Evolutionary conservation across 164 flowering plant species (phyloP), one percentile per base, ranked within the genome.

Genomic region (Berberis vulgaris): DNA sequence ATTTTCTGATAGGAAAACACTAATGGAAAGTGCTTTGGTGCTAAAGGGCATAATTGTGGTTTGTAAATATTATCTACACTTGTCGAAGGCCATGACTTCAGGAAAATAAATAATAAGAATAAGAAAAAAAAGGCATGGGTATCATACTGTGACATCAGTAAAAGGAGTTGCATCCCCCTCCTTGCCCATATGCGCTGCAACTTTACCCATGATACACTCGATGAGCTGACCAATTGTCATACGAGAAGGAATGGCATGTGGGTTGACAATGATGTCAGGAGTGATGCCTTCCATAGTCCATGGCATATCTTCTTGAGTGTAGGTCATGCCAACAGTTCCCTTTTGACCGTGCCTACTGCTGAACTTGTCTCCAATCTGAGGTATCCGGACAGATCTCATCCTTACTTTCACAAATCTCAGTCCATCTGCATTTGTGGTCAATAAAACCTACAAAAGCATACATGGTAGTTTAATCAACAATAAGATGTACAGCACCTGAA

Each of bases 231-330:
- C 91, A 69, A 91, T 89, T 44, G 97, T 95, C 97, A 88, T 91
- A n/a, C 97, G 94, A 70, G 97, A 89, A 38, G 97, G 97, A 80
- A 91, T 87, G 69, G 99, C 97, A 75, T 91, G 99, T 39, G 97
- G 97, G 61, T 91, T 95, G 65, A 89, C 92, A 66, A 88, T 94
- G 39, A 90, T 88, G 70, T 94, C 97, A 7, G 98, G 78, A 10
- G 88, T 83, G 49, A 91, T 82, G 72, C 98, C 97, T 83, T 94
- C 97, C 44, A 84, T 77, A 3, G 95, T 88, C 96, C 96, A 94
- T 5, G 97, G 97, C 97, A 94, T 94, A 70, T 90, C 98, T 76
- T 94, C 98, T 70, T 94, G 97, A 2, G 95, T 87, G 66, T 94
- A 93, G 7, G 96, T 91, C 97, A 91, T 94, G 42, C 98, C 97